Conservation (phyloP, 192 early-diverging fungal species). For the Linnemannia exigua region DNA sequence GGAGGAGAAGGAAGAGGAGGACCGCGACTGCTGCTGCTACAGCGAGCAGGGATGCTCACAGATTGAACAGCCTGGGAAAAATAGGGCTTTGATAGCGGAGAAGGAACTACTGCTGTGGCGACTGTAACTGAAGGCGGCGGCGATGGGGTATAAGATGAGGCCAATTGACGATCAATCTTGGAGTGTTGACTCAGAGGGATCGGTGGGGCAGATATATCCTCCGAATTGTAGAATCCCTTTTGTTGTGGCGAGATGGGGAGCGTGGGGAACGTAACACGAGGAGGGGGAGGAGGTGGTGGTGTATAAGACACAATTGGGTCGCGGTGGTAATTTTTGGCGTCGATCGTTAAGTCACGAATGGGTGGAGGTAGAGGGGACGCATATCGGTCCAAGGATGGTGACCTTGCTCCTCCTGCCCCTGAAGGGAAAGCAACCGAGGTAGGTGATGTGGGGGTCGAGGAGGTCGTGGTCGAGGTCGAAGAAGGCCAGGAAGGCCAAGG, state of each 20-base stretch:
- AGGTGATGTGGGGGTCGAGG: background rate
- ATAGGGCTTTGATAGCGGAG: no score
- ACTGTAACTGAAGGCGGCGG: background rate
- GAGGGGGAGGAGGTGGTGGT: background rate
- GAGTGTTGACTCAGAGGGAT: background rate
- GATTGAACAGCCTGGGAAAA: no score
- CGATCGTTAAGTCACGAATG: background rate
- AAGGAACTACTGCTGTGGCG: no score
- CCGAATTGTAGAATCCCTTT: slow-evolving; percentile 30
- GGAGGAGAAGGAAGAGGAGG: no score
- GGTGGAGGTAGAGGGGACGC: background rate
- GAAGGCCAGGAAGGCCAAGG: slow-evolving; percentile 49
- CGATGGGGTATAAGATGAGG: background rate
- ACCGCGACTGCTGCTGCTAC: no score
- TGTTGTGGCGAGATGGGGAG: background rate
- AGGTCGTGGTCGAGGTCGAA: background rate
- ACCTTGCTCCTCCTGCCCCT: background rate
- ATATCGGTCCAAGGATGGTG: background rate
- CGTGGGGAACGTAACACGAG: background rate
- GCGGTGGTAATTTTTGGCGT: background rate
- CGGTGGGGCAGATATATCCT: slow-evolving; percentile 16
- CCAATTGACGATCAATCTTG: background rate
- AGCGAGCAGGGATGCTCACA: no score
- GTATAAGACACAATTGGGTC: slow-evolving; percentile 1
- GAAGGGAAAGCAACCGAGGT: background rate